Evolutionary conservation across 768 basidiomycete genomes (phyloP), one percentile per base, ranked within the genome.

Genomic region (Boletus bicolor): DNA sequence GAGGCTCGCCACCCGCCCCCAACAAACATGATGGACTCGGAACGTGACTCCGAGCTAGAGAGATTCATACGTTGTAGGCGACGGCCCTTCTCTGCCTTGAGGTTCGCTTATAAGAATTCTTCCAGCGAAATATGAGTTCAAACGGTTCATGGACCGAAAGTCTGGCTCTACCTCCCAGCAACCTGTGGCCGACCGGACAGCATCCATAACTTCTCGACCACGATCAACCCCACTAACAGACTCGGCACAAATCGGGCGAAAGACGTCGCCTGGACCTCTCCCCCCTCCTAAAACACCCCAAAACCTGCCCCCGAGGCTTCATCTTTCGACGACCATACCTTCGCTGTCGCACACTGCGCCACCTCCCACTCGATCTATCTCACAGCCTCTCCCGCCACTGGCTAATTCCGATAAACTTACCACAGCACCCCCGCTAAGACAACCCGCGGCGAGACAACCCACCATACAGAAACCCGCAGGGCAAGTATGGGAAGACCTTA

Each of bases 41-140:
- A 90, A 64, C 79, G 93, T 32, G 93, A 96, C 66, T 87, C 89
- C 45, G 94, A 98, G 57, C 80, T 98, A 43, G 95, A 98, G 71
- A 85, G 83, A 65, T 97, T 85, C 74, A 94, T 98, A 57, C 83
- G 95, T 55, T 78, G 90, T 89, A 81, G 77, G 71, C 44, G 35
- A 24, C 34, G 9, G 19, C 28, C 5, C 39, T 21, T 37, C 4
- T 45, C 44, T 17, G 6, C 14, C 26, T 26, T 8, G 19, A 19
- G 15, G 12, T 46, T 36, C 28, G 26, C 38, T 51, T 15, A 49
- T 30, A 38, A 30, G 9, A 4, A 24, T 28, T 26, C n/a, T 45
- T 54, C n/a, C 60, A 91, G 90, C 82, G 7, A 92, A 92, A 69
- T 92, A 92, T 57, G 83, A 94, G 64, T 87, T 83, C 68, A 87